phyloP scores from a whole-genome alignment of 768 basidiomycete species.

The Trichaptum fuscoviolaceum region DNA sequence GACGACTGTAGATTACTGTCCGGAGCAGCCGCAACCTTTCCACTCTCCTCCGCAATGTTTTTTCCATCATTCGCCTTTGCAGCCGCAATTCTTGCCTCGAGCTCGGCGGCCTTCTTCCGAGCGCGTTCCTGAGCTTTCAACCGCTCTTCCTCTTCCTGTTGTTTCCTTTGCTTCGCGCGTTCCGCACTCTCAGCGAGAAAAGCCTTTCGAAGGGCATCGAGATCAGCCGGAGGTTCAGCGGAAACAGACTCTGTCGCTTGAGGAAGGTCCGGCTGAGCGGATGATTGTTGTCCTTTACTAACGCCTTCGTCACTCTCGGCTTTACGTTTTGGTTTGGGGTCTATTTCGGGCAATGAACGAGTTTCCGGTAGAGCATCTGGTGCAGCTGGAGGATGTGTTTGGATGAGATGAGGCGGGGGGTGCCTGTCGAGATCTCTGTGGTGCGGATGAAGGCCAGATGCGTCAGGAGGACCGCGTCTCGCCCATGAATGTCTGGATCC shows the following conservation, averaged over 20 bases:
- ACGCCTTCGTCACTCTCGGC: background rate
- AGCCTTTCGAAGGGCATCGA: constrained; percentile 67
- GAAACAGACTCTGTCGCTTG: constrained; percentile 15
- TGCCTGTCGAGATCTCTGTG: constrained; percentile 43
- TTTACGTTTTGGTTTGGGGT: background rate
- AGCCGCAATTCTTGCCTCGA: constrained; percentile 54
- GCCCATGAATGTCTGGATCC: background rate
- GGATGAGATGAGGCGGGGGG: constrained; percentile 52
- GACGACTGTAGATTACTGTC: background rate
- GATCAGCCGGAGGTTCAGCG: constrained; percentile 18
- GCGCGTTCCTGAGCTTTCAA: constrained; percentile 79
- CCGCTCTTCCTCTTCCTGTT: constrained; percentile 79
- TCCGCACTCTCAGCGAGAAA: constrained; percentile 84
- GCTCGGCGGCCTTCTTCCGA: constrained; percentile 67
- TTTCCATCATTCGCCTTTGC: constrained; percentile 10
- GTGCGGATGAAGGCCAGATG: background rate
- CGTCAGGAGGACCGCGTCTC: background rate
- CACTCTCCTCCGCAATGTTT: constrained; percentile 16
- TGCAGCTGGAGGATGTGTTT: constrained; percentile 24
- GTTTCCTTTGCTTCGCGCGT: constrained; percentile 71
- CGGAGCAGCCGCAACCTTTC: constrained; percentile 10
- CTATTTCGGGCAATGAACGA: background rate
- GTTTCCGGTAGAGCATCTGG: constrained; percentile 2
- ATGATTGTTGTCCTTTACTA: background rate
- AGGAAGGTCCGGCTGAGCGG: background rate